phyloP scores from a whole-genome alignment of 2,329 filamentous ascomycete species.

The Cadophora gregata region DNA sequence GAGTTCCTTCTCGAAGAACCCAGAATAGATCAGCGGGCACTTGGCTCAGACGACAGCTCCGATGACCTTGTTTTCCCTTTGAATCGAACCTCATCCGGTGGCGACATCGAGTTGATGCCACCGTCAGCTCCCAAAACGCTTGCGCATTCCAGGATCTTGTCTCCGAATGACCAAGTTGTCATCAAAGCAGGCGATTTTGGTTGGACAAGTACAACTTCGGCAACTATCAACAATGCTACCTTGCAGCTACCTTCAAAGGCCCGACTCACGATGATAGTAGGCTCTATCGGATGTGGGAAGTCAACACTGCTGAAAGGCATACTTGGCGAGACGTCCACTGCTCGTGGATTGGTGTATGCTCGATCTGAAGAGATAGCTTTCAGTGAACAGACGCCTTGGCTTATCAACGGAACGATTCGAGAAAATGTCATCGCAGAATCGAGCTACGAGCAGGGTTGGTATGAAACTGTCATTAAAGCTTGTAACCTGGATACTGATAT shows the following conservation, averaged over 20 bases:
- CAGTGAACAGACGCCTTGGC: constrained; percentile 52
- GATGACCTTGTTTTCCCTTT: too few species aligned
- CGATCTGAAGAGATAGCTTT: constrained; percentile 42
- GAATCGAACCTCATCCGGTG: not conserved
- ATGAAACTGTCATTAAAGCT: constrained; percentile 66
- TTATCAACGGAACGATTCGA: constrained; percentile 49
- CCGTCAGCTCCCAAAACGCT: not conserved
- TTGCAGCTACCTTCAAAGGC: not conserved
- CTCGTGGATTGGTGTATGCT: constrained; percentile 3
- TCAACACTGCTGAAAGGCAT: constrained; percentile 14
- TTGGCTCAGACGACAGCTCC: constrained; percentile 2
- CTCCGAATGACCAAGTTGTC: not conserved
- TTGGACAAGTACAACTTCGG: not conserved
- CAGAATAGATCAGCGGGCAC: constrained; percentile 1
- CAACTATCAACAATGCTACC: not conserved
- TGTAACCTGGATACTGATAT: constrained; percentile 68
- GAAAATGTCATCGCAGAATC: constrained; percentile 47
- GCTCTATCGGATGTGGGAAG: constrained; percentile 15
- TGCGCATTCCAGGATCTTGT: not conserved
- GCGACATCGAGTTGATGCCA: constrained; percentile 9
- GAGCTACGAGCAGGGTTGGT: constrained; percentile 53
- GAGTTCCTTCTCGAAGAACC: constrained; percentile 13
- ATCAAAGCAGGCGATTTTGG: not conserved
- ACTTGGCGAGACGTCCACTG: constrained; percentile 14
- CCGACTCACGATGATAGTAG: constrained; percentile 12